Evolutionary conservation across 176 grass and related monocot genomes (phyloP).

Genomic region (Saccharum officinarum): DNA sequence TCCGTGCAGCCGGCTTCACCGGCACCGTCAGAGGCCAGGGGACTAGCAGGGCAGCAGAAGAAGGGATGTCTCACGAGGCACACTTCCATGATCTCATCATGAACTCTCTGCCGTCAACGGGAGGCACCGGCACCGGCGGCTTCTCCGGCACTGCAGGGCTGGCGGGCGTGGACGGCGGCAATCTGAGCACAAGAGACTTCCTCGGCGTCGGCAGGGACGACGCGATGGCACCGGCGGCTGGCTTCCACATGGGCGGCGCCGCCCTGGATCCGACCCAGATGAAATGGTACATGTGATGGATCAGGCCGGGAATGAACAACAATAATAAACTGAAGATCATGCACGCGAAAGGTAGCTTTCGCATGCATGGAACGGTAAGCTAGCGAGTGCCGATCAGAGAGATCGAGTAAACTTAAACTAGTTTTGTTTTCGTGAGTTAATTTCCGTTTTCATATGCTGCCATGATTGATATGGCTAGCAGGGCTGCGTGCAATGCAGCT

Average conservation of each 20-base stretch:
- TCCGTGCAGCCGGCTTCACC: constrained; percentile 43
- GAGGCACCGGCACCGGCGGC: constrained; percentile 9
- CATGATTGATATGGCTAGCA: too few relatives aligned
- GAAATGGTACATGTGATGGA: constrained; percentile 41
- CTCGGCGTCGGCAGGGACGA: constrained; percentile 65
- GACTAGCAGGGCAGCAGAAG: constrained; percentile 12
- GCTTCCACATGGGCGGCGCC: constrained; percentile 55
- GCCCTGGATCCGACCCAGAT: constrained; percentile 62
- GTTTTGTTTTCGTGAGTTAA: too few relatives aligned
- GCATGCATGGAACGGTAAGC: not conserved
- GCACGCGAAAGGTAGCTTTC: not conserved
- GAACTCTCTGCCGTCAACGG: constrained; percentile 48
- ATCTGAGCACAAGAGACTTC: constrained; percentile 85
- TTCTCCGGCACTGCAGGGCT: not conserved
- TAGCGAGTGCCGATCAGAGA: not conserved
- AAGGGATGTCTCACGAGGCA: constrained; percentile 40
- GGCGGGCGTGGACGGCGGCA: constrained; percentile 38
- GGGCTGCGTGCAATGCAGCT: not conserved
- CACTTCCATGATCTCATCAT: constrained; percentile 81
- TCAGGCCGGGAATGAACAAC: not conserved
- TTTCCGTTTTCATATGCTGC: too few relatives aligned
- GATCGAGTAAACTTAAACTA: not conserved
- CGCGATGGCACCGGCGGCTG: constrained; percentile 5
- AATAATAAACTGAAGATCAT: not conserved
- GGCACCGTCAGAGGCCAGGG: not conserved